Base-by-base conservation (phyloP, 225 moss, liverwort and hornwort species). In the Polytrichum formosum region DNA sequence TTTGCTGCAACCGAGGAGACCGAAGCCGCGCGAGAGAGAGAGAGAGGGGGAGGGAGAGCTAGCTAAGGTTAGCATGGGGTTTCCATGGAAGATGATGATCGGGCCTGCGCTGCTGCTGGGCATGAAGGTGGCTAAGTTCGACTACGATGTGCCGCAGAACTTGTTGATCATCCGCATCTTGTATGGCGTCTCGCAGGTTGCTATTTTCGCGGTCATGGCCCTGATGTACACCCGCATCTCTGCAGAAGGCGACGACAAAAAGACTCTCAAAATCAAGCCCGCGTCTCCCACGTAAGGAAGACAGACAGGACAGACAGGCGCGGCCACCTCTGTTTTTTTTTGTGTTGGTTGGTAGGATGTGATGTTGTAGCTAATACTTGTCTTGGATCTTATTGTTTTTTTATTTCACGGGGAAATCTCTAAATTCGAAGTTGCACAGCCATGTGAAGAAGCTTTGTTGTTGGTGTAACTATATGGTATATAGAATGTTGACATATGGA, bases 11-110 rank as follows among this genome's bases (percentile, higher is more conserved):
- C 46, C 46, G 13, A 46, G 13, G 13, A 1, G 58, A 22, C 9
- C 2, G 35, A 35, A 9, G 9, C 8, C 5, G 19, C 26, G 26
- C 0, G 26, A 1, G 19, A 17, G 19, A 5, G 6, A 1, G 19
- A 56, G 56, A 1, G 21, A 5, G 29, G 1, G 56, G 5, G 56
- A 5, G 21, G 1, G 20, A n/a, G 20, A 1, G 21, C 5, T 0
- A 56, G 21, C 19, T 23, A 23, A 23, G 56, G n/a, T 56, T n/a
- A 56, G 18, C 20, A 80, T 80, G 81, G 80, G 63, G 76, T 67
- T 90, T n/a, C 71, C 87, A 37, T 91, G 91, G 93, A 91, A 91
- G 83, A 86, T 93, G 84, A 6, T 93, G 66, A 53, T 91, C 0
- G 89, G 90, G 18, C 93, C 93, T 2, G 89, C 82, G 35, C 28